phyloP scores from a whole-genome alignment of 768 basidiomycete genomes.

The Podaxis sp. region DNA sequence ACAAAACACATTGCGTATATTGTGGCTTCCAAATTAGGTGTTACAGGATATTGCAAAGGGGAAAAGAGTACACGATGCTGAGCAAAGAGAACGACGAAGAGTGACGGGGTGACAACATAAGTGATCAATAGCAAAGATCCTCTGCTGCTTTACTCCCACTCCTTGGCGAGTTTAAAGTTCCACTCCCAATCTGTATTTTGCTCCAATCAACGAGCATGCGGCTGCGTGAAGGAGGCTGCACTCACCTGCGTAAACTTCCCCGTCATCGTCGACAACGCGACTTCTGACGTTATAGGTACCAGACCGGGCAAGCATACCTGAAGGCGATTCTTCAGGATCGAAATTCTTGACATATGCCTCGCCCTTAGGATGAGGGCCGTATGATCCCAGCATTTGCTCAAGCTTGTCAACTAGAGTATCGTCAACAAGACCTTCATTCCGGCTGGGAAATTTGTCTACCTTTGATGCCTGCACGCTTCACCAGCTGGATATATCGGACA shows the following conservation, averaged over 20 bases:
- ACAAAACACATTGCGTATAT: not conserved
- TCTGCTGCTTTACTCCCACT: constrained; percentile 57
- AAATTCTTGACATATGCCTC: constrained; percentile 76
- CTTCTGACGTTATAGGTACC: constrained; percentile 79
- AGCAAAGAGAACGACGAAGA: not conserved
- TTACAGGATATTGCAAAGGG: constrained; percentile 5
- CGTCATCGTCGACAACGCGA: constrained; percentile 88
- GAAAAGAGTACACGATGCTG: constrained; percentile 9
- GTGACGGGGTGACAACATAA: not conserved
- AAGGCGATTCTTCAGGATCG: constrained; percentile 66
- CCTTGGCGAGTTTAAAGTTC: constrained; percentile 89
- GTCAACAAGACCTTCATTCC: not conserved
- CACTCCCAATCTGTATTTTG: constrained; percentile 71
- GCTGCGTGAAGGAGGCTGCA: constrained; percentile 9
- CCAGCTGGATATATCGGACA: constrained; percentile 85
- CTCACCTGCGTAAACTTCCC: constrained; percentile 74
- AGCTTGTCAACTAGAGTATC: constrained; percentile 75
- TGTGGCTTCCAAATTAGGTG: not conserved
- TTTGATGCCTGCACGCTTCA: constrained; percentile 74
- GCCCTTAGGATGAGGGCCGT: constrained; percentile 69
- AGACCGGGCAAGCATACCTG: constrained; percentile 81
- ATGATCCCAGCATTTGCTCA: constrained; percentile 94
- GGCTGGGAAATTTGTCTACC: constrained; percentile 40
- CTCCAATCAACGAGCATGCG: not conserved
- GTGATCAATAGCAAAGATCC: not conserved